A percentile compares a stretch with the other conserved stretches of the same genome.
Conservation (phyloP, 352 stramenopile species). For the Globisporangium viniferum region DNA sequence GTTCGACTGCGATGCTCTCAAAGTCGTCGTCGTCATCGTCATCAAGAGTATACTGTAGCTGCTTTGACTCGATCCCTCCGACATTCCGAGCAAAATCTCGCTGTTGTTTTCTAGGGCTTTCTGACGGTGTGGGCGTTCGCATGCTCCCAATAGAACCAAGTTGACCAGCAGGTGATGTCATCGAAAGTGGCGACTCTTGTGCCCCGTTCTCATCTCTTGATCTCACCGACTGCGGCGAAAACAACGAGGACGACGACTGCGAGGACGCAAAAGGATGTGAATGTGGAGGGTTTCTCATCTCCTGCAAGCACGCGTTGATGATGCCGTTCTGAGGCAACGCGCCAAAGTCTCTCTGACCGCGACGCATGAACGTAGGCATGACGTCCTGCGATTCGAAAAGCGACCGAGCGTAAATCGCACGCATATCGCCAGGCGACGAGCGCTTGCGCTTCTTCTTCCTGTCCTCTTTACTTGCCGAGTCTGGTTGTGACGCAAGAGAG, state of each 20-base stretch:
- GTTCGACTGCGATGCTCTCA: constrained; percentile 2
- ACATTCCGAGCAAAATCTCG: neutral
- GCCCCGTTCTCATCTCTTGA: neutral
- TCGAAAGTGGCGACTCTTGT: constrained; percentile 17
- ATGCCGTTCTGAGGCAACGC: constrained; percentile 53
- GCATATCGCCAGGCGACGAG: constrained; percentile 55
- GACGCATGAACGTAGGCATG: constrained; percentile 30
- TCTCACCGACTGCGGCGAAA: constrained; percentile 13
- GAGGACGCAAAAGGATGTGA: neutral
- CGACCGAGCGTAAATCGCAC: constrained; percentile 70
- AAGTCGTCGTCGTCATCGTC: constrained; percentile 16
- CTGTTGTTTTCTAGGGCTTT: neutral
- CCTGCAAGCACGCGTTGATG: constrained; percentile 58
- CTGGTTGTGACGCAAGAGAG: constrained; percentile 28
- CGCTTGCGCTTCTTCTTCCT: constrained; percentile 23
- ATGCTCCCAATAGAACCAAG: neutral
- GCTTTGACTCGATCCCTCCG: neutral
- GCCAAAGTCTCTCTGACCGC: constrained; percentile 30
- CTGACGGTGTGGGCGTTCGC: neutral
- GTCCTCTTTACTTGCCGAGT: neutral
- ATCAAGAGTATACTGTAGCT: constrained; percentile 1
- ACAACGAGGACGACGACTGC: constrained; percentile 6
- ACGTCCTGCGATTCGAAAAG: constrained; percentile 55
- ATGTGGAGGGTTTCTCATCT: constrained; percentile 28
- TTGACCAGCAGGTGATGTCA: constrained; percentile 5